Percentiles rank a stretch among this genome's conserved stretches.
Evolutionary conservation across 345 rosid genomes (phyloP).

Genomic region (Eucalyptus curtisii): DNA sequence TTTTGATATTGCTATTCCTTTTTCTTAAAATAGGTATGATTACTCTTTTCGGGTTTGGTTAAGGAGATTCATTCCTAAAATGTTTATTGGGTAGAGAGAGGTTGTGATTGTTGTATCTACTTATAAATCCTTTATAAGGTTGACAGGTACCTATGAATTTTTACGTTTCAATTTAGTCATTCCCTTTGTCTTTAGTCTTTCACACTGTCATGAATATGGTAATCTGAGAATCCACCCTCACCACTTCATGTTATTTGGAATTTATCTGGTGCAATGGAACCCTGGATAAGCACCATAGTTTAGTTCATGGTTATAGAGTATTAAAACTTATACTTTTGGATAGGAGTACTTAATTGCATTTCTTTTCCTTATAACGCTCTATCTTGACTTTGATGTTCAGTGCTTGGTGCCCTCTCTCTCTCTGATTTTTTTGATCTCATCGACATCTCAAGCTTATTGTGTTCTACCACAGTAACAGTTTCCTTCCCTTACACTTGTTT

Average conservation of each 20-base stretch:
- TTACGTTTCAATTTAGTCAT: background rate
- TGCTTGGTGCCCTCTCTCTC: background rate
- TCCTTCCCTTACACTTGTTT: background rate
- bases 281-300: background rate
- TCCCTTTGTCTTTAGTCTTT: background rate
- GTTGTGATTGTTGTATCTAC: background rate
- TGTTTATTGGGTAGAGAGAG: background rate
- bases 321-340: background rate
- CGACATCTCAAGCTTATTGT: background rate
- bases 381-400: background rate
- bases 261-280: background rate
- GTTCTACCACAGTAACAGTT: background rate
- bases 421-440: background rate
- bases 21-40: background rate
- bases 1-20: background rate
- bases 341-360: background rate
- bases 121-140: background rate
- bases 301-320: background rate
- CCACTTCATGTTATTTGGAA: background rate
- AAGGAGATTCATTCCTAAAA: background rate
- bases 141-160: background rate
- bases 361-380: background rate
- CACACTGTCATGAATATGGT: background rate
- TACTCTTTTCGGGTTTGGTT: background rate
- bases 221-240: background rate